Evolutionary conservation across 2,329 filamentous ascomycete species (phyloP).

Genomic region (Neofusicoccum laricinum): DNA sequence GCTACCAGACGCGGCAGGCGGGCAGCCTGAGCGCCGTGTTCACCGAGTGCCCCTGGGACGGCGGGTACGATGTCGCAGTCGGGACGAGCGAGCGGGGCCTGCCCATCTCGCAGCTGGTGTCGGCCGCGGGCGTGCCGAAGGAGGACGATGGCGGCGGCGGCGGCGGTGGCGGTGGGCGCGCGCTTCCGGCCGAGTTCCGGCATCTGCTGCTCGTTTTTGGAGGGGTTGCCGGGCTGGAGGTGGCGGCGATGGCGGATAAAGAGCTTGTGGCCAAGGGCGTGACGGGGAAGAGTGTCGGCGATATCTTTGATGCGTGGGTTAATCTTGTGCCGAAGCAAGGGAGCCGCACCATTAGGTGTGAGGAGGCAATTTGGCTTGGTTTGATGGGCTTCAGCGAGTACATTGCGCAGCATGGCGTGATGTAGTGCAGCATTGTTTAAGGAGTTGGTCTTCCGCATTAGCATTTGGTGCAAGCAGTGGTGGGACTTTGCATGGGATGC

Average conservation of each 20-base stretch:
- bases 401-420: constrained; percentile 18
- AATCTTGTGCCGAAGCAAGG: constrained; percentile 78
- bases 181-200: constrained; percentile 50
- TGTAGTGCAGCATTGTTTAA: not conserved
- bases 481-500: not conserved
- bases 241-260: constrained; percentile 62
- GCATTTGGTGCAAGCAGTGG: not conserved
- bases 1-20: constrained; percentile 68
- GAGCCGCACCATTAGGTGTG: constrained; percentile 76
- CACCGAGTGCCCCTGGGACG: constrained; percentile 70
- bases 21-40: constrained; percentile 68
- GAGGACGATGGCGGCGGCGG: not conserved
- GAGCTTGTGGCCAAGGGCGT: constrained; percentile 62
- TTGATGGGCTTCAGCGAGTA: constrained; percentile 60
- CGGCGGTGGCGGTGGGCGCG: not conserved
- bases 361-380: constrained; percentile 78
- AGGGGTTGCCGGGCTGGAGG: constrained; percentile 75
- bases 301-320: constrained; percentile 81
- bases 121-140: not conserved
- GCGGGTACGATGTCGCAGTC: constrained; percentile 78
- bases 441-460: not conserved
- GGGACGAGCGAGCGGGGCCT: constrained; percentile 77
- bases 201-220: constrained; percentile 79
- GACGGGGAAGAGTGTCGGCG: constrained; percentile 59
- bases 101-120: constrained; percentile 40